A percentile compares a stretch with the other conserved stretches of the same genome.
phyloP scores from a whole-genome alignment of 1,139 yeast genomes.

The Sugiyamaella neomexicana region DNA sequence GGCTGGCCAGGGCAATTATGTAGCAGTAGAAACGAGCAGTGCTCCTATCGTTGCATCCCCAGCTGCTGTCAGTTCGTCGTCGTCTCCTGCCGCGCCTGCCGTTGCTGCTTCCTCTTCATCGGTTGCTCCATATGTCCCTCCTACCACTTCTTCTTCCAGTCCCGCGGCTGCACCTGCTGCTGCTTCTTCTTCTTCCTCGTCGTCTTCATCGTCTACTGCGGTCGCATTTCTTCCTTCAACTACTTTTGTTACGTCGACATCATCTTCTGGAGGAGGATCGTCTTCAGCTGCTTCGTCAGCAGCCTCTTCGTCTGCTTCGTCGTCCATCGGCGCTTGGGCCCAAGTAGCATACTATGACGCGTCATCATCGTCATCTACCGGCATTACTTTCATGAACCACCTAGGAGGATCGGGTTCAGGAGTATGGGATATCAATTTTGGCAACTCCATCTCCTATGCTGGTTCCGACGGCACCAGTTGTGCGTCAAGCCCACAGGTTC shows the following conservation, averaged over 20 bases:
- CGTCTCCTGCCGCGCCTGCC: conserved; percentile 29
- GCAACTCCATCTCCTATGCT: conserved; percentile 82
- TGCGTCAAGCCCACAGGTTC: conserved; percentile 61
- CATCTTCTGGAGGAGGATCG: conserved; percentile 23
- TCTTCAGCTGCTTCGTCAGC: conserved; percentile 29
- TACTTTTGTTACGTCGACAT: conserved; percentile 14
- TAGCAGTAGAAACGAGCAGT: conserved; percentile 28
- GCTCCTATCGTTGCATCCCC: conserved; percentile 28
- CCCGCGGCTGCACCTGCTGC: conserved; percentile 28
- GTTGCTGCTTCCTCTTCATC: conserved; percentile 17
- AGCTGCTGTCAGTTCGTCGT: conserved; percentile 27
- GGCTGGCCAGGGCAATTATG: conserved; percentile 55
- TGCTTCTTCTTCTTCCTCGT: conserved; percentile 28
- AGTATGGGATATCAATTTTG: conserved; percentile 79
- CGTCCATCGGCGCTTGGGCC: conserved; percentile 60
- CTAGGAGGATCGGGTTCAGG: conserved; percentile 79
- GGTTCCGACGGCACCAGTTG: conserved; percentile 68
- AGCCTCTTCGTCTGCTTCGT: conserved; percentile 28
- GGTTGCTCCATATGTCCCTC: conserved; percentile 29
- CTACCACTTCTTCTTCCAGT: conserved; percentile 22
- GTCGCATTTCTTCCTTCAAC: conserved; percentile 25
- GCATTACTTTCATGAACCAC: conserved; percentile 79
- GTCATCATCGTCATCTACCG: conserved; percentile 55
- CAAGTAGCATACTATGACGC: conserved; percentile 74
- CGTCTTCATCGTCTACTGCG: too few species aligned